Evolutionary conservation across 148 eudicot species (phyloP).

Genomic region (Cornus kousa): DNA sequence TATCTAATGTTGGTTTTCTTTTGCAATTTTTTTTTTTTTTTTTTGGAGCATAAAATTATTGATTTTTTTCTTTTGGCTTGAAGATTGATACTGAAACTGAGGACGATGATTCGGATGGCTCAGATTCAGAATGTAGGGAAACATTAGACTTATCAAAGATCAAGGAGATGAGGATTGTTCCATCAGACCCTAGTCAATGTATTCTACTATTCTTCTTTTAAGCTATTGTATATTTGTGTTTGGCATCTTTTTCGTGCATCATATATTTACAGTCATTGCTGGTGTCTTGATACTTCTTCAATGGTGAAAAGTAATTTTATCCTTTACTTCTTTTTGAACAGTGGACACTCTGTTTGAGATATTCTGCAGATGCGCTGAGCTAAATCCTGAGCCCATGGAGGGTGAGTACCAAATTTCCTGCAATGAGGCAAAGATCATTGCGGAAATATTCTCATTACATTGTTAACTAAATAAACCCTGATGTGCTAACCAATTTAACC

Average conservation of each 20-base stretch:
- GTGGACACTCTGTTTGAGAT: slow-evolving; percentile 82
- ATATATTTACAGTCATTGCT: not conserved
- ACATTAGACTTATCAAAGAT: slow-evolving; percentile 52
- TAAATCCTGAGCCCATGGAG: slow-evolving; percentile 87
- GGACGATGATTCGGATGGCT: slow-evolving; percentile 55
- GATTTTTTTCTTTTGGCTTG: slow-evolving; percentile 4
- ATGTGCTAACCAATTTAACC: not conserved
- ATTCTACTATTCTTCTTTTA: slow-evolving; percentile 1
- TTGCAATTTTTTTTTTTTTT: not conserved
- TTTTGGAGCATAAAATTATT: not conserved
- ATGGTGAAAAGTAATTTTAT: not conserved
- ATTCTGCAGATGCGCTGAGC: slow-evolving; percentile 90
- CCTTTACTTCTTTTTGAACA: slow-evolving; percentile 22
- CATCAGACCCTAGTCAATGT: slow-evolving; percentile 87
- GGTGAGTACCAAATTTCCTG: slow-evolving; percentile 34
- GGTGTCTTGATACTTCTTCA: not conserved
- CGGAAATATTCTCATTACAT: slow-evolving; percentile 5
- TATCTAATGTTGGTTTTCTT: not conserved
- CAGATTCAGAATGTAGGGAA: slow-evolving; percentile 55
- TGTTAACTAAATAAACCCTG: not conserved
- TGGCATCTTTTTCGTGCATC: not conserved
- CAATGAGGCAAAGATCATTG: not conserved
- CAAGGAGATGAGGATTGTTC: slow-evolving; percentile 93
- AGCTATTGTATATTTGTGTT: not conserved
- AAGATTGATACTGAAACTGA: slow-evolving; percentile 76